Evolutionary conservation across 371 early-diverging fungal species (phyloP), one percentile per base, ranked within the genome.

Genomic region (Vittaforma corneae): DNA sequence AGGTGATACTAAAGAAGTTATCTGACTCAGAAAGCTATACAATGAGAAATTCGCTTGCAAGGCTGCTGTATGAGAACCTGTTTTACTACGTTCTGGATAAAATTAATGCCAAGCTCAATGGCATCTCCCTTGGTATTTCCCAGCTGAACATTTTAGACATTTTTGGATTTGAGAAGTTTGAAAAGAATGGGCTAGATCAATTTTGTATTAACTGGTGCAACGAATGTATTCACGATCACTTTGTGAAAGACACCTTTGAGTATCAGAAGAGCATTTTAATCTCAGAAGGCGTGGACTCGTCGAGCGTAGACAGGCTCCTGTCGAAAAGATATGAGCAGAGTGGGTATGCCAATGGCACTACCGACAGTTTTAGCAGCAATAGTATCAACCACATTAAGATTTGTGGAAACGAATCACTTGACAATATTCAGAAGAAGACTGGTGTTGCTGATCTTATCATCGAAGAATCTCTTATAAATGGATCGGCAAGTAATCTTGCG

Each of bases 211-310:
- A 84, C 60, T 84, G 81, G 70, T 82, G 81, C 40, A 85, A 85
- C 68, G 85, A 85, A 67, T 83, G 81, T 67, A 77, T 85, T 9
- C 84, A 85, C 54, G 78, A 81, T 62, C 75, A 81, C 14, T 85
- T 83, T 71, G 76, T 97, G 61, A 90, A 91, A 74, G 81, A 92
- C 64, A 89, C 96, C n/a, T 85, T 96, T 52, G 88, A 89, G 76
- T 85, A 91, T 0, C 93, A 94, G 78, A 77, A 79, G 60, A 71
- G 75, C 26, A 77, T 89, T 76, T 94, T 95, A 73, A 90, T 67
- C 16, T 67, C 67, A 34, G 76, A 81, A 52, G 44, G 62, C 0
- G 30, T 67, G 22, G 55, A 29, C 30, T n/a, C n/a, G n/a, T n/a
- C n/a, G n/a, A n/a, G n/a, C n/a, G n/a, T n/a, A n/a, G n/a, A n/a